A percentile compares a stretch with the other conserved stretches of the same genome.
Evolutionary conservation across 306 rosid species (phyloP).

Genomic region (Begonia loranthoides): DNA sequence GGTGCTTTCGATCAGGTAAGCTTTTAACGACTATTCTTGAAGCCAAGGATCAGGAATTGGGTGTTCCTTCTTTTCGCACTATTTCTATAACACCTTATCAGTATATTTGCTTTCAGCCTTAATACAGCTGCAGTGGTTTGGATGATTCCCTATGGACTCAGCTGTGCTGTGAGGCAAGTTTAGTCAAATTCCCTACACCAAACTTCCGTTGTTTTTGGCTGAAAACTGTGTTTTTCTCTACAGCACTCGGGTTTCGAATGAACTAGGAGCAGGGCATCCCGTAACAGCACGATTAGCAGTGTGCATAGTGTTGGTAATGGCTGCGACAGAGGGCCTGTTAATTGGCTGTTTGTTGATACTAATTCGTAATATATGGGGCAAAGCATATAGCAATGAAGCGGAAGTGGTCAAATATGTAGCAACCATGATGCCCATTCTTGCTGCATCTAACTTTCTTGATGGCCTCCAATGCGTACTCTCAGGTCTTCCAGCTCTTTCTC

Average conservation of each 20-base stretch:
- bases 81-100: not conserved
- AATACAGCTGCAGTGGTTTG: constrained; percentile 11
- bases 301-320: constrained; percentile 2
- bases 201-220: no score
- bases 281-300: constrained; percentile 4
- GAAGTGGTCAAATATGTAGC: constrained; percentile 6
- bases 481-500: constrained; percentile 14
- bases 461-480: constrained; percentile 10
- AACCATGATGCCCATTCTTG: constrained; percentile 2
- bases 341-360: not conserved
- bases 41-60: not conserved
- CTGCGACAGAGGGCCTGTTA: constrained; percentile 2
- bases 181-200: no score
- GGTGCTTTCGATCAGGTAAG: constrained; percentile 15
- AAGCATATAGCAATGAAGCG: constrained; percentile 4
- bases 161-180: constrained; percentile 10
- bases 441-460: constrained; percentile 3
- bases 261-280: constrained; percentile 10
- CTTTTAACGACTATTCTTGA: not conserved
- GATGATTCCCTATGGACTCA: constrained; percentile 17
- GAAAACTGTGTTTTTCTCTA: not conserved
- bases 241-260: constrained; percentile 10
- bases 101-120: constrained; percentile 2
- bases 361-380: constrained; percentile 3
- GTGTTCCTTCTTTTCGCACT: not conserved